phyloP scores from a whole-genome alignment of 371 early-diverging fungal species.

The Chytridium lagenaria region DNA sequence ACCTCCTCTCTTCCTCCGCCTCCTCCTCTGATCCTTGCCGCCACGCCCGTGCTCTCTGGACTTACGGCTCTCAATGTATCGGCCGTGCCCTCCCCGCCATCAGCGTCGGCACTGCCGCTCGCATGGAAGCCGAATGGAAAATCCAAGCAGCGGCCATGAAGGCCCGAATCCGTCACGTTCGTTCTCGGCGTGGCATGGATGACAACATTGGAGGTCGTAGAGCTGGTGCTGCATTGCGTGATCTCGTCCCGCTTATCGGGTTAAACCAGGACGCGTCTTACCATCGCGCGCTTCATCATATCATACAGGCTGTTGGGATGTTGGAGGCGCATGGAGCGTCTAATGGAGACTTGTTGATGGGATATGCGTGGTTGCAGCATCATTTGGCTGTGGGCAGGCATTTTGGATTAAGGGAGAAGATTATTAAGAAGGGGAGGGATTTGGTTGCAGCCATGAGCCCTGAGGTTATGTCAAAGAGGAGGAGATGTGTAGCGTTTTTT shows the following conservation, averaged over 20 bases:
- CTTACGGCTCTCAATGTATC: not conserved
- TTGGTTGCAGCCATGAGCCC: slow-evolving; percentile 10
- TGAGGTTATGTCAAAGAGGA: slow-evolving; percentile 9
- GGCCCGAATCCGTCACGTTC: not conserved
- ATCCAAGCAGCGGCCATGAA: slow-evolving; percentile 12
- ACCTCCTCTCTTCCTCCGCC: slow-evolving; percentile 1
- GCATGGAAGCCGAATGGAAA: slow-evolving; percentile 7
- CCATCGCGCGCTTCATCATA: slow-evolving; percentile 8
- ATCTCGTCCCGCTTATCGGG: slow-evolving; percentile 4
- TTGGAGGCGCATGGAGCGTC: slow-evolving; percentile 19
- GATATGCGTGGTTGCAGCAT: slow-evolving; percentile 20
- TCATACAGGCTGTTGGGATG: slow-evolving; percentile 19
- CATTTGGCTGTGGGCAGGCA: slow-evolving; percentile 16
- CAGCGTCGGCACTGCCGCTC: not conserved
- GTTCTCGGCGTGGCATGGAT: not conserved
- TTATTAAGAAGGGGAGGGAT: slow-evolving; percentile 23
- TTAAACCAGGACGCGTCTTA: slow-evolving; percentile 14
- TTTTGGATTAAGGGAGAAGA: slow-evolving; percentile 17
- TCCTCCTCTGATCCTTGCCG: not conserved
- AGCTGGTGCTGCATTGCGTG: slow-evolving; percentile 1
- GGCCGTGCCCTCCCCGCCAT: slow-evolving; percentile 1
- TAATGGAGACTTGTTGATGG: slow-evolving; percentile 2
- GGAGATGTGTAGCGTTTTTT: slow-evolving; percentile 11
- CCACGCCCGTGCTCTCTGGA: slow-evolving; percentile 2
- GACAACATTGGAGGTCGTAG: not conserved